phyloP scores from a whole-genome alignment of 352 stramenopile species.

The Globisporangium ultimum region DNA sequence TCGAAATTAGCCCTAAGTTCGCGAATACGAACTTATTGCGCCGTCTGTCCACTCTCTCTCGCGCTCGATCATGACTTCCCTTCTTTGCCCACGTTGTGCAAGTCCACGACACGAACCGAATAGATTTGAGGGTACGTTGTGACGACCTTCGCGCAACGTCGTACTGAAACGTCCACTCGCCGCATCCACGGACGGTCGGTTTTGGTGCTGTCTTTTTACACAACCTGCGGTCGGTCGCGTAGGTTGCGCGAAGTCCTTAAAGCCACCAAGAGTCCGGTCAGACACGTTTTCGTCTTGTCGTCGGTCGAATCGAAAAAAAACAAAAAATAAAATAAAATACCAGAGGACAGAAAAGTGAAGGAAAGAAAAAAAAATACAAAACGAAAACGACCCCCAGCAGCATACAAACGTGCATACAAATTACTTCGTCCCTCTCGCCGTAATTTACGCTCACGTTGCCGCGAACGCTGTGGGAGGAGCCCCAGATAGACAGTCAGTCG shows the following conservation, averaged over 20 bases:
- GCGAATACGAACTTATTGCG: too few relatives aligned
- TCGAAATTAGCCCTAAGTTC: too few relatives aligned
- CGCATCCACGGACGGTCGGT: slow-evolving; percentile 10
- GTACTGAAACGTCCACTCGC: slow-evolving; percentile 11
- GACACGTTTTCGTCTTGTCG: slow-evolving; percentile 2
- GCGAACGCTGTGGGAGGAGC: slow-evolving; percentile 4
- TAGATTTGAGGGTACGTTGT: slow-evolving; percentile 11
- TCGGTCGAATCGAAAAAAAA: slow-evolving; percentile 9
- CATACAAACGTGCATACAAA: not conserved
- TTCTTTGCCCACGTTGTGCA: slow-evolving; percentile 6
- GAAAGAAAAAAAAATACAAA: not conserved
- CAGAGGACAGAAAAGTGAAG: not conserved
- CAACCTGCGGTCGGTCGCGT: slow-evolving; percentile 13
- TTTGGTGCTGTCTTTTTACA: not conserved
- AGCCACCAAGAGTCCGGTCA: not conserved
- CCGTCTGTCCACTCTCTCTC: not conserved
- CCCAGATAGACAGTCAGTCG: slow-evolving; percentile 9
- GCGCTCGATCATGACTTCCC: not conserved
- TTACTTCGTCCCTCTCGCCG: too few relatives aligned
- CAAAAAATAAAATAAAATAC: not conserved
- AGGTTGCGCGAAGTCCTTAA: slow-evolving; percentile 19
- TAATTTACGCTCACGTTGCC: not conserved
- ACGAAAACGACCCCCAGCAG: not conserved
- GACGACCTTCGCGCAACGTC: slow-evolving; percentile 16
- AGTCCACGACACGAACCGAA: slow-evolving; percentile 8